Base-by-base conservation (phyloP, 805 yeast species). In the Teunomyces kruisii region DNA sequence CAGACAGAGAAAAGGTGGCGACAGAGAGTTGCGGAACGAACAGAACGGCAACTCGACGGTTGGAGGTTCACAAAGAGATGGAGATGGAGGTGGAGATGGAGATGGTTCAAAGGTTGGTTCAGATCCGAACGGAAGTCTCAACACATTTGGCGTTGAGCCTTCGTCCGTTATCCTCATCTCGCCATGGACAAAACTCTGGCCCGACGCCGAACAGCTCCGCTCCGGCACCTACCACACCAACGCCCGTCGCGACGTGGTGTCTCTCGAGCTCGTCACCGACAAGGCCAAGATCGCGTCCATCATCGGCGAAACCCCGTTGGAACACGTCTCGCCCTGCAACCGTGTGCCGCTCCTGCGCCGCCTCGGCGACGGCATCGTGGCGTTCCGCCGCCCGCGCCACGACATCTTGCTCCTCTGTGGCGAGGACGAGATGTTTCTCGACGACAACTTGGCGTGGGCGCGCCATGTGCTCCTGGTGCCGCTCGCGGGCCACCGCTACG, bases 401-500 rank as follows among this genome's bases (percentile, higher is more conserved):
- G 60, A 57, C 29, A 59, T 70, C 2, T 62, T 67, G 28, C 46
- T 70, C 17, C 46, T 70, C 12, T 46, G 53, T 10, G 75, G 75
- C 15, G 75, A 70, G 56, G 72, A 69, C 44, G 76, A 72, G 49
- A 53, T 58, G 14, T 70, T 72, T 48, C 56, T 74, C 46, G 75
- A 70, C 50, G 72, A 68, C 42, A 53, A 68, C 22, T 51, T 64
- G 39, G 61, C 59, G 39, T 72, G 73, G 72, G 52, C 59, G 5
- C 52, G 57, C 32, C 53, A 61, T 36, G 70, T 71, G 6, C 53
- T 68, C 19, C 57, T 53, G 30, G 59, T 60, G 19, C 68, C 70
- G 1, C 54, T 52, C 32, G 52, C 47, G 4, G 45, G 47, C 17
- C 28, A 48, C 39, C 54, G 49, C 36, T 68, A 61, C 42, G 69